Evolutionary conservation across 306 rosid species (phyloP), one percentile per base, ranked within the genome.

Genomic region (Erythrophleum fordii): DNA sequence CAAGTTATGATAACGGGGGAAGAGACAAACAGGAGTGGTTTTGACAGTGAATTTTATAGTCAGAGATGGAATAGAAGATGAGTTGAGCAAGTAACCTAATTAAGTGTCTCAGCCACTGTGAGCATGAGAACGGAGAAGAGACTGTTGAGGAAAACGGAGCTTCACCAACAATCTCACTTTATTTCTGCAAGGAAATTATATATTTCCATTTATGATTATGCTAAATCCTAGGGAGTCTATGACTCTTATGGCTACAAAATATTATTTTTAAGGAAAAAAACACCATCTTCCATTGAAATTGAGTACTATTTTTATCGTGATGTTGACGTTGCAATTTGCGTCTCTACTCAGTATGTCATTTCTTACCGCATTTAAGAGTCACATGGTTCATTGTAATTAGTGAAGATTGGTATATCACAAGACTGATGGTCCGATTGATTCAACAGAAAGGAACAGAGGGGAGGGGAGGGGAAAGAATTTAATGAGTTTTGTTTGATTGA

Each of bases 111-210:
- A 0, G 37, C 26, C 34, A 58, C 66, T 26, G 5, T 13, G 39
- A 59, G 1, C 1, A 12, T 59, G 66, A 59, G 66, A 59, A 59
- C 12, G 8, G 46, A 39, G 70, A 35, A 65, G 70, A 65, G 16
- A 65, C 70, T 35, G 70, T 35, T 65, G 70, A 65, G 44, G 69
- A 62, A 62, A 62, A 14, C 10, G 13, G 42, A 62, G 69, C 14
- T 22, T 34, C 46, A 5, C 18, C 8, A 42, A 42, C n/a, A 58
- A 23, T 13, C 69, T 31, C 23, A 3, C 7, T 5, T 7, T 13
- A 22, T 34, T 17, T 34, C 25, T 35, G 46, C 46, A 18, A 35
- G 16, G 26, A 31, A 17, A 64, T 55, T 8, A n/a, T 0, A 20
- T 8, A 7, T 20, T 9, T 53, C 28, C 60, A 53, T 53, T 8